Evolutionary conservation across 1,139 yeast genomes (phyloP).

Genomic region (Yamadazyma oceani): DNA sequence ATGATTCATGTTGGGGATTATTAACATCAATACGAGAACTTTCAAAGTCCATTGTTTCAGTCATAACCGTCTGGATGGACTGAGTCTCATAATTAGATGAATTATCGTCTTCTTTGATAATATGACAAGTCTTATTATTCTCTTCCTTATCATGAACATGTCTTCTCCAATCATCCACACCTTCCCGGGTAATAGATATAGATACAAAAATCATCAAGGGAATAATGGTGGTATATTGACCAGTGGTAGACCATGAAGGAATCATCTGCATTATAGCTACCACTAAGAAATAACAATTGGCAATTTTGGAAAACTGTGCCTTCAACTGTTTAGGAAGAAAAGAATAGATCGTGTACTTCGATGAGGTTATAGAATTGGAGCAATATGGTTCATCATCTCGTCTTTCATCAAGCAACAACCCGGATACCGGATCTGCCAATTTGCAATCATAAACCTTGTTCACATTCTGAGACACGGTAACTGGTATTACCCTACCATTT

Average conservation of each 20-base stretch:
- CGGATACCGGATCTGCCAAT: slow-evolving; percentile 25
- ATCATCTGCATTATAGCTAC: slow-evolving; percentile 94
- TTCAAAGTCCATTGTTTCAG: slow-evolving; percentile 28
- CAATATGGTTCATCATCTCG: slow-evolving; percentile 64
- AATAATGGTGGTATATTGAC: slow-evolving; percentile 90
- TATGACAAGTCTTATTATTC: slow-evolving; percentile 59
- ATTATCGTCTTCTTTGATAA: slow-evolving; percentile 35
- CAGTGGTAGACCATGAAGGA: slow-evolving; percentile 97
- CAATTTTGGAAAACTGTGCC: slow-evolving; percentile 90
- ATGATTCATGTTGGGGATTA: slow-evolving; percentile 2
- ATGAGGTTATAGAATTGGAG: slow-evolving; percentile 74
- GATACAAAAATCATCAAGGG: slow-evolving; percentile 85
- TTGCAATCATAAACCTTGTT: slow-evolving; percentile 29
- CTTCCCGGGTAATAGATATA: slow-evolving; percentile 92
- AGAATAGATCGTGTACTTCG: slow-evolving; percentile 78
- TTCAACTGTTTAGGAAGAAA: slow-evolving; percentile 85
- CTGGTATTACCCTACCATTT: slow-evolving; percentile 76
- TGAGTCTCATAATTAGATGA: slow-evolving; percentile 34
- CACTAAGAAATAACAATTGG: slow-evolving; percentile 80
- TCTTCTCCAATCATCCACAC: slow-evolving; percentile 87
- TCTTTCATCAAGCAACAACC: slow-evolving; percentile 55
- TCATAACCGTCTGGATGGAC: slow-evolving; percentile 36
- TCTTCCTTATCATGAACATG: slow-evolving; percentile 86
- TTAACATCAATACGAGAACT: background rate
- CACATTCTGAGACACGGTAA: slow-evolving; percentile 38